A percentile compares a stretch with the other conserved stretches of the same genome.
Conservation (phyloP, 2,329 filamentous ascomycete species). For the Pseudocercospora eumusae region DNA sequence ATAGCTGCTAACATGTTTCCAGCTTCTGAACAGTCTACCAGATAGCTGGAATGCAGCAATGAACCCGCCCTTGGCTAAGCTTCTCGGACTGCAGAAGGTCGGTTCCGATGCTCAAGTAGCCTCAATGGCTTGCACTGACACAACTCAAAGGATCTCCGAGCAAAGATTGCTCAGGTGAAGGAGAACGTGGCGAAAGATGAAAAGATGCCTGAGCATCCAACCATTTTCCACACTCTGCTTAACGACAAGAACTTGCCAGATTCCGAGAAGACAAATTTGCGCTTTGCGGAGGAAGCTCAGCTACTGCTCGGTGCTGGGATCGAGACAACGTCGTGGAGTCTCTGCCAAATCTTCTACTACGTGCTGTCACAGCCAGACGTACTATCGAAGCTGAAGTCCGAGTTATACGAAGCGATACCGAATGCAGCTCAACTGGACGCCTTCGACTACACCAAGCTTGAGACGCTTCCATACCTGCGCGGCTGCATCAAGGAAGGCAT, state of each 20-base stretch:
- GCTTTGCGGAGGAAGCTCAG: constrained; percentile 32
- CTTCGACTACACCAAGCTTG: constrained; percentile 22
- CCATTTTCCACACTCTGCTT: constrained; percentile 30
- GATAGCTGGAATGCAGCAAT: constrained; percentile 25
- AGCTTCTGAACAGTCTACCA: constrained; percentile 23
- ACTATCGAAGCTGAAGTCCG: constrained; percentile 23
- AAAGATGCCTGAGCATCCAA: constrained; percentile 25
- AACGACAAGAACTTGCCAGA: constrained; percentile 25
- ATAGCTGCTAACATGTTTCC: background rate
- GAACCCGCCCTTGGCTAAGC: constrained; percentile 22
- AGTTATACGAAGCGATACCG: constrained; percentile 34
- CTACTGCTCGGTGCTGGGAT: constrained; percentile 32
- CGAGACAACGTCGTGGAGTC: constrained; percentile 29
- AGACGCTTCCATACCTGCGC: constrained; percentile 30
- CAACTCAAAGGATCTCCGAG: constrained; percentile 13
- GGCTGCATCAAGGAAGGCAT: constrained; percentile 27
- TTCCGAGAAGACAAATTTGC: constrained; percentile 26
- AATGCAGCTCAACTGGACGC: constrained; percentile 14
- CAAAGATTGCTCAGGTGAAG: constrained; percentile 17
- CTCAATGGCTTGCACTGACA: background rate
- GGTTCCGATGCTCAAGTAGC: background rate
- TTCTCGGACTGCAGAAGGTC: constrained; percentile 22
- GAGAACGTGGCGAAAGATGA: constrained; percentile 12
- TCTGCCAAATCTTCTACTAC: constrained; percentile 28
- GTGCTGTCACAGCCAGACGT: constrained; percentile 26